Conservation (phyloP, 805 yeast genomes). For the Yarrowia yakushimensis region DNA sequence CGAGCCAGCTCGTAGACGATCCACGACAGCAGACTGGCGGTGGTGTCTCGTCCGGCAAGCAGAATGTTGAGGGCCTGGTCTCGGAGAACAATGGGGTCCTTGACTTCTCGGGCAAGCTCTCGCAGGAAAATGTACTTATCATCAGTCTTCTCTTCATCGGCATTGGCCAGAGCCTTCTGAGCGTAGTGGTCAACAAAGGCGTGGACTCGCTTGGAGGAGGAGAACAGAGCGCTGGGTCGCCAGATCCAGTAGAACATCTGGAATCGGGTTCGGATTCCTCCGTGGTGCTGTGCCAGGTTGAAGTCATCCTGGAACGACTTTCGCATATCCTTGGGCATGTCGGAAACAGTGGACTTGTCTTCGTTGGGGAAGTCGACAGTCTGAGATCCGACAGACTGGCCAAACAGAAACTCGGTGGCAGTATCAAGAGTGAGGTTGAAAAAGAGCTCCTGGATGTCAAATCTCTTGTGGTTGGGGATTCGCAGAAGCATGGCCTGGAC, state of each 20-base stretch:
- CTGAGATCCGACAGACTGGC: slow-evolving; percentile 35
- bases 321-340: slow-evolving; percentile 29
- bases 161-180: slow-evolving; percentile 38
- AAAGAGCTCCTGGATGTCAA: slow-evolving; percentile 36
- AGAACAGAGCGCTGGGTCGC: slow-evolving; percentile 35
- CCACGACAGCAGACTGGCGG: slow-evolving; percentile 49
- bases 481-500: slow-evolving; percentile 28
- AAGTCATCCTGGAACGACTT: slow-evolving; percentile 29
- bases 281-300: slow-evolving; percentile 29
- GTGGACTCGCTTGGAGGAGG: slow-evolving; percentile 36
- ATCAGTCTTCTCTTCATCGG: slow-evolving; percentile 30
- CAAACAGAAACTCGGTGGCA: slow-evolving; percentile 40
- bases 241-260: slow-evolving; percentile 31
- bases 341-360: slow-evolving; percentile 25
- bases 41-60: slow-evolving; percentile 55
- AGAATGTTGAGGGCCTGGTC: slow-evolving; percentile 51
- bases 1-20: slow-evolving; percentile 46
- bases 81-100: slow-evolving; percentile 46
- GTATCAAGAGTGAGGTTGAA: slow-evolving; percentile 38
- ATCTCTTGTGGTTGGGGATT: slow-evolving; percentile 18
- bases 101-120: slow-evolving; percentile 49
- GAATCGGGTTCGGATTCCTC: slow-evolving; percentile 28
- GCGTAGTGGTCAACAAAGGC: slow-evolving; percentile 43
- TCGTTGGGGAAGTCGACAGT: slow-evolving; percentile 24
- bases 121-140: slow-evolving; percentile 47